Conservation (phyloP, 2,329 filamentous ascomycete species). For the Ophioceras dolichostomum region DNA sequence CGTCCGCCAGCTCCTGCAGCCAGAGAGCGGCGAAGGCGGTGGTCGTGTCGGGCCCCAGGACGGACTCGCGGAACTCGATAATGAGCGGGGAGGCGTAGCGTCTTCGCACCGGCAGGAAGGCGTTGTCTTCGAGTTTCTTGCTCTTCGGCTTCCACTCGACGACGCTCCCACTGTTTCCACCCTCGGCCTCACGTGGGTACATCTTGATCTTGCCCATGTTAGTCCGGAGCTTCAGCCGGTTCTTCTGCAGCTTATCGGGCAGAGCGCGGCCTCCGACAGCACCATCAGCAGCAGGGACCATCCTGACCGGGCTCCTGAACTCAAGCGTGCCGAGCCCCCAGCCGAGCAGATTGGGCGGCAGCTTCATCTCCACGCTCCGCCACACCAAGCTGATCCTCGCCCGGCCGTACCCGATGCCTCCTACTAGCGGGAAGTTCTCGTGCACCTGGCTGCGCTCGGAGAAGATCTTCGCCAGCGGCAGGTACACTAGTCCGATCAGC, state of each 20-base stretch:
- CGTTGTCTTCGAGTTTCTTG: conserved; percentile 21
- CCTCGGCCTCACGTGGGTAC: conserved; percentile 17
- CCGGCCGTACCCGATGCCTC: conserved; percentile 61
- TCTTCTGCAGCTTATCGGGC: conserved; percentile 22
- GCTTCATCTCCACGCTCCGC: conserved; percentile 52
- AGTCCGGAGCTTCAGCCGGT: conserved; percentile 15
- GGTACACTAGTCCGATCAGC: conserved; percentile 56
- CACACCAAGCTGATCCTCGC: conserved; percentile 61
- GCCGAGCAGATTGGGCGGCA: conserved; percentile 45
- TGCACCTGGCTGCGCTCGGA: conserved; percentile 51
- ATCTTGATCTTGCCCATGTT: conserved; percentile 39
- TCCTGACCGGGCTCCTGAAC: conserved; percentile 38
- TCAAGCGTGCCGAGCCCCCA: conserved; percentile 65
- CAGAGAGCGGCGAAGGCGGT: conserved; percentile 53
- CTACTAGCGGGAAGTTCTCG: conserved; percentile 53
- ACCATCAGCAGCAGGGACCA: no score
- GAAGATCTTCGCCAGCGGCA: conserved; percentile 52
- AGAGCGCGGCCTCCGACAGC: conserved; percentile 25
- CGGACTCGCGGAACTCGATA: conserved; percentile 46
- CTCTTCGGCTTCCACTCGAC: conserved; percentile 42
- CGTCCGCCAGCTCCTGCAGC: conserved; percentile 58
- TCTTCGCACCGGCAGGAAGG: conserved; percentile 45
- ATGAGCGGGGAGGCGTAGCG: conserved; percentile 46
- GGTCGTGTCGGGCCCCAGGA: conserved; percentile 37
- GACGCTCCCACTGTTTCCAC: background rate